Percentiles rank a stretch among this genome's conserved stretches.
Evolutionary conservation across 257 asterid genomes (phyloP).

Genomic region (Hygrophila difformis): DNA sequence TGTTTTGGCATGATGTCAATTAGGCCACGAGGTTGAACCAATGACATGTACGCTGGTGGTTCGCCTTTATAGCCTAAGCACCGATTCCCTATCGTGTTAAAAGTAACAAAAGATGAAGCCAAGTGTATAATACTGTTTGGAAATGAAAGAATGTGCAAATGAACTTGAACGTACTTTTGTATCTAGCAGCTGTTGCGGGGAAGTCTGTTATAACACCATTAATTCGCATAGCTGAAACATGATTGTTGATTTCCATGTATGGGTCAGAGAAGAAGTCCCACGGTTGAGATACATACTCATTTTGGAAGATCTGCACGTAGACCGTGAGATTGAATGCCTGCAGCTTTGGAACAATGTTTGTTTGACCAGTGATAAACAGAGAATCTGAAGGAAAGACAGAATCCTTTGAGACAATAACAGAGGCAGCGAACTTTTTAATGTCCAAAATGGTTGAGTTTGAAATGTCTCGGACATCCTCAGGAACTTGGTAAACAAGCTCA

Average conservation of each 20-base stretch:
- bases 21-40: slow-evolving; percentile 49
- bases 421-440: slow-evolving; percentile 53
- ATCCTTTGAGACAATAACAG: slow-evolving; percentile 45
- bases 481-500: slow-evolving; percentile 53
- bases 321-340: slow-evolving; percentile 41
- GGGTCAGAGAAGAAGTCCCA: slow-evolving; percentile 89
- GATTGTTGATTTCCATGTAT: slow-evolving; percentile 48
- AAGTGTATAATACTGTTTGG: too few relatives aligned
- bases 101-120: background rate
- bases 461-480: slow-evolving; percentile 41
- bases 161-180: slow-evolving; percentile 71
- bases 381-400: slow-evolving; percentile 40
- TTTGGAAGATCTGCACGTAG: slow-evolving; percentile 47
- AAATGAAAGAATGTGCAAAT: too few relatives aligned
- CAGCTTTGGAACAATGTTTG: slow-evolving; percentile 49
- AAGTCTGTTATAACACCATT: slow-evolving; percentile 54
- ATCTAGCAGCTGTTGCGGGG: slow-evolving; percentile 71
- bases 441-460: slow-evolving; percentile 49
- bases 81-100: slow-evolving; percentile 51
- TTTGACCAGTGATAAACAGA: slow-evolving; percentile 24
- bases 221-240: slow-evolving; percentile 16
- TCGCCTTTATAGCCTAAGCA: slow-evolving; percentile 47
- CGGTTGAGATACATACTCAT: slow-evolving; percentile 79
- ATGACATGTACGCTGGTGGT: slow-evolving; percentile 42
- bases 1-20: slow-evolving; percentile 18